Conservation (phyloP, 495 filamentous ascomycete genomes). For the Neurospora sp. region DNA sequence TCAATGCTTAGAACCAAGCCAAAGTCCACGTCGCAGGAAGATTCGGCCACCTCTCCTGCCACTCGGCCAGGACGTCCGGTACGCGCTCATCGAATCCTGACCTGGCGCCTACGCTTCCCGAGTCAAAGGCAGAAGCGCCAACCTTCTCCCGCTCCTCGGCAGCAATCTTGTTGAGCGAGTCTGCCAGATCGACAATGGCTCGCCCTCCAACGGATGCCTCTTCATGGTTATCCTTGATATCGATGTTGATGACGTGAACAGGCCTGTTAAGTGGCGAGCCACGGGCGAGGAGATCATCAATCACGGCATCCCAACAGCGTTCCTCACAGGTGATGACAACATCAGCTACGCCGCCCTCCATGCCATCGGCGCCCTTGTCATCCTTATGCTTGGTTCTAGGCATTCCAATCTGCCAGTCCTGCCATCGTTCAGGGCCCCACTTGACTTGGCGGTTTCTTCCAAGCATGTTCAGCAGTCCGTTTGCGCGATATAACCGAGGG, state of each 20-base stretch:
- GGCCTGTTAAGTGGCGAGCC: constrained; percentile 77
- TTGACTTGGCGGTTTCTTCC: constrained; percentile 86
- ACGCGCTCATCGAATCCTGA: constrained; percentile 85
- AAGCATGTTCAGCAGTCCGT: constrained; percentile 92
- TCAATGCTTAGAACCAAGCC: constrained; percentile 68
- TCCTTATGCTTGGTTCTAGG: constrained; percentile 56
- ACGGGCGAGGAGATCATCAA: constrained; percentile 83
- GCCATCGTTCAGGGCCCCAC: constrained; percentile 93
- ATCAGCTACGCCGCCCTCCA: constrained; percentile 85
- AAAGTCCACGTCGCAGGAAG: constrained; percentile 89
- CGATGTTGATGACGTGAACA: constrained; percentile 95
- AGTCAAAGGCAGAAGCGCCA: constrained; percentile 55
- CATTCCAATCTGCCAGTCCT: constrained; percentile 87
- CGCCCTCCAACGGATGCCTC: constrained; percentile 85
- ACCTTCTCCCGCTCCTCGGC: constrained; percentile 58
- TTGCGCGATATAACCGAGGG: constrained; percentile 75
- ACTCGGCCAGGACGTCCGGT: constrained; percentile 84
- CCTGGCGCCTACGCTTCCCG: constrained; percentile 54
- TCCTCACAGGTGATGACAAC: constrained; percentile 97
- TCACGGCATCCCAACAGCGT: constrained; percentile 95
- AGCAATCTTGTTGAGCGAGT: constrained; percentile 76
- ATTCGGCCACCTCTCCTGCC: constrained; percentile 92
- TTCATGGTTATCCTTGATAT: constrained; percentile 97
- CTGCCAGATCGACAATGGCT: constrained; percentile 86
- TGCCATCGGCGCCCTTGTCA: constrained; percentile 65